Conservation (phyloP, 2,329 filamentous ascomycete species). For the Phoma sp. region DNA sequence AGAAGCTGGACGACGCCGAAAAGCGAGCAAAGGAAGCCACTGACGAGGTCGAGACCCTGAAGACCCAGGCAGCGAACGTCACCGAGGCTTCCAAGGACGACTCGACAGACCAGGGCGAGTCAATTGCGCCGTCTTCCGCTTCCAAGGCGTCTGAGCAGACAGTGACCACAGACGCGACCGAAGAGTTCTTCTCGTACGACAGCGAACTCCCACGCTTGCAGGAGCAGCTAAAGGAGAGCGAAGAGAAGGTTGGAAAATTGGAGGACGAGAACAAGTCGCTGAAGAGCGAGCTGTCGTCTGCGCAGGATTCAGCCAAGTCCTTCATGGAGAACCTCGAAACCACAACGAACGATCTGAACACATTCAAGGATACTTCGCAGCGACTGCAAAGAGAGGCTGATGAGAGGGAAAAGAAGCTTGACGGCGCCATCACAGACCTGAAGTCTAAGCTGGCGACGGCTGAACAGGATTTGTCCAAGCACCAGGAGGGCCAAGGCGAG, state of each 20-base stretch:
- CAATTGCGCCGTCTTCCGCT: constrained; percentile 31
- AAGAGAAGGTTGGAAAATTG: constrained; percentile 73
- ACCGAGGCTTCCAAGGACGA: constrained; percentile 34
- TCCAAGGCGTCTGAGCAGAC: constrained; percentile 35
- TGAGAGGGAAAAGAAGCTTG: constrained; percentile 40
- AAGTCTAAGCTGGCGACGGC: constrained; percentile 45
- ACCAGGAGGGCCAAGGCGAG: constrained; percentile 51
- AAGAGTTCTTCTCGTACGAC: constrained; percentile 93
- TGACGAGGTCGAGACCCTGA: constrained; percentile 68
- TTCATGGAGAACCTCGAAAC: constrained; percentile 67
- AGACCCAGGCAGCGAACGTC: constrained; percentile 35
- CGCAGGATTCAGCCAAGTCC: constrained; percentile 67
- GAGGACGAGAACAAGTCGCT: constrained; percentile 72
- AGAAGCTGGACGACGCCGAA: constrained; percentile 73
- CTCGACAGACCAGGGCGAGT: constrained; percentile 34
- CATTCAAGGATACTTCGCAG: constrained; percentile 60
- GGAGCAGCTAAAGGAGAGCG: constrained; percentile 71
- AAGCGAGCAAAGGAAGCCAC: constrained; percentile 66
- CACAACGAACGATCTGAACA: constrained; percentile 68
- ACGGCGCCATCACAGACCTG: constrained; percentile 34
- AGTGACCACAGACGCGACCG: constrained; percentile 51
- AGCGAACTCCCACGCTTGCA: constrained; percentile 85
- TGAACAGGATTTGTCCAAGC: constrained; percentile 54
- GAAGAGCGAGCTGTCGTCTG: constrained; percentile 72
- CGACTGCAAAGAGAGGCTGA: constrained; percentile 44